Base-by-base conservation (phyloP, 805 yeast species). In the Yarrowia osloensis region DNA sequence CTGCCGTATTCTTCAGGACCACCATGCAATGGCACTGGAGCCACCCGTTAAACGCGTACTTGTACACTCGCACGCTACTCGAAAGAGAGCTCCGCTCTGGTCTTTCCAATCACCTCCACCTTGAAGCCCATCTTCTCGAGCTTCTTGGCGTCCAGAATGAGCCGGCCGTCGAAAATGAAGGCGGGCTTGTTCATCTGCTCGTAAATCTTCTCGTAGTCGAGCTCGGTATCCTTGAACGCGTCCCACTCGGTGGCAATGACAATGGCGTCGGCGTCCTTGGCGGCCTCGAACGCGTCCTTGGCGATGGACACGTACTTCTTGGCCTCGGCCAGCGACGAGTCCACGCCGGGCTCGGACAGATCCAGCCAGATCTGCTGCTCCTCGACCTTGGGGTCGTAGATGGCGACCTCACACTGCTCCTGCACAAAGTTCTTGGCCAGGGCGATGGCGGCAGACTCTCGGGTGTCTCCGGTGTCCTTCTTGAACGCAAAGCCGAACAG, bases 201-300 rank as follows among this genome's bases (percentile, higher is more conserved):
- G 71, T 73, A 73, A 52, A 73, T 69, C 71, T 70, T 69, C 67
- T 66, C 68, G 67, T 73, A 73, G 70, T 73, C 74, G 44, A 73
- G 70, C 44, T 70, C 50, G 29, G 74, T 57, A 40, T 73, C 75
- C 67, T 66, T 62, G 72, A 73, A 73, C 68, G 72, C 75, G 66
- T 73, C 76, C 76, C 76, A 73, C 69, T 73, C 76, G 49, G 76
- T 73, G 68, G 73, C 69, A 46, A 73, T 71, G 46, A 74, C 71
- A 31, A 74, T 55, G 19, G 76, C 76, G 29, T 74, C 74, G 22
- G 76, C 75, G 26, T 67, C 70, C 31, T 50, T 68, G 42, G 72
- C 72, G 11, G 76, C 76, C 66, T 73, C 76, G 61, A 70, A 70
- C n/a, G 75, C 70, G 22, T 74, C 72, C 40, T 26, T 17, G 19